A percentile compares a stretch with the other conserved stretches of the same genome.
These are phyloP conservation scores for Deinandra increscens DNA, from an alignment of 129 eudicot genomes.

Conservation along the genomic window DNA sequence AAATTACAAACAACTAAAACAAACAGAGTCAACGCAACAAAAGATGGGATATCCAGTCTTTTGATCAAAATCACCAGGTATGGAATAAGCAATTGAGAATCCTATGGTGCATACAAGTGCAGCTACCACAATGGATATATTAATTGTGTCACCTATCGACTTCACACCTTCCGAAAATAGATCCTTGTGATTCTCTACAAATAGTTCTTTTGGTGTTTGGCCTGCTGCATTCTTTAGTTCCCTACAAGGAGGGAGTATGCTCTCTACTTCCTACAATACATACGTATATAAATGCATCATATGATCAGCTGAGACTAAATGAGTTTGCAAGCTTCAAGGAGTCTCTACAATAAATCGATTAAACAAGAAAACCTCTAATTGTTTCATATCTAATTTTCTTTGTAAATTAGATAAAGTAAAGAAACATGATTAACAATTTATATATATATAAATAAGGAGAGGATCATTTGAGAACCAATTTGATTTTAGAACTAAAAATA, in stretches of 20 bases:
- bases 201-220: constrained; percentile 22
- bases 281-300: no score
- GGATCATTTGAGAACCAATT: no score
- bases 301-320: not conserved
- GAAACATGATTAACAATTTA: no score
- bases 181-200: constrained; percentile 25
- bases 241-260: not conserved
- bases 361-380: not conserved
- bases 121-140: constrained; percentile 27
- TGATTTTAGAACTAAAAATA: no score
- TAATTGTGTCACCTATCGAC: constrained; percentile 32
- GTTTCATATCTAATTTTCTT: no score
- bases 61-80: constrained; percentile 35
- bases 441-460: no score
- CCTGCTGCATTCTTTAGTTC: constrained; percentile 21
- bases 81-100: constrained; percentile 24
- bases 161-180: constrained; percentile 18
- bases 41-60: constrained; percentile 25
- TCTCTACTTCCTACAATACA: constrained; percentile 20
- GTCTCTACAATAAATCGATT: no score
- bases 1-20: no score
- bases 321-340: not conserved
- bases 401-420: no score
- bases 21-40: no score
- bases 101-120: no score